Conservation (phyloP, 73 alveolate genomes). For the Stentor roeselii region DNA sequence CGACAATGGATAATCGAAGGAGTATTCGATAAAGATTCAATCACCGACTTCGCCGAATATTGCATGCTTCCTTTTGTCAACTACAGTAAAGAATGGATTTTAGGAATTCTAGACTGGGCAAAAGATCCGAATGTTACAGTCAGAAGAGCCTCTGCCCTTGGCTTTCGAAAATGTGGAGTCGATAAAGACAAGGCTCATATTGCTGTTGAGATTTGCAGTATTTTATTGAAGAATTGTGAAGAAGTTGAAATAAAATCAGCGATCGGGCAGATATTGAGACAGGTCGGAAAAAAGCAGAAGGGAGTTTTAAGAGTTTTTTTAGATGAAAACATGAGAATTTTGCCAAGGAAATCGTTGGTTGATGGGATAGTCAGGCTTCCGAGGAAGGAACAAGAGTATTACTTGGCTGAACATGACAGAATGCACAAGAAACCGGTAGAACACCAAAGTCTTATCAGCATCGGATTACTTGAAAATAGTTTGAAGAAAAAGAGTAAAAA, state of each 20-base stretch:
- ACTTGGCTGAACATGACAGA: background rate
- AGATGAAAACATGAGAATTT: background rate
- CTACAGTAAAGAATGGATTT: background rate
- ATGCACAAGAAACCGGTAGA: background rate
- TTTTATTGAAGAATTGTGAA: background rate
- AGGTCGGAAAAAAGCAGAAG: constrained; percentile 17
- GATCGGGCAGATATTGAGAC: constrained; percentile 21
- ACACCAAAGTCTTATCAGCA: background rate
- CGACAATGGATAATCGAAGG: constrained; percentile 3
- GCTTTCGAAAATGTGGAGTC: background rate
- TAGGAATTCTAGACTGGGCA: background rate
- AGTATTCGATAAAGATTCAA: constrained; percentile 19
- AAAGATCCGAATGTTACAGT: background rate
- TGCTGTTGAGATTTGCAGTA: constrained; percentile 11
- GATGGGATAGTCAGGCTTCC: background rate
- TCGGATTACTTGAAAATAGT: background rate
- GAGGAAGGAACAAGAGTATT: constrained; percentile 19
- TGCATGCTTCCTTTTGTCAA: constrained; percentile 11
- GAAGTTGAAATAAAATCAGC: constrained; percentile 11
- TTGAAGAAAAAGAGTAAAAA: background rate
- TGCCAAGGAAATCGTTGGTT: background rate
- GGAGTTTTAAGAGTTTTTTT: background rate
- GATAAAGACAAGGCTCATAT: constrained; percentile 16
- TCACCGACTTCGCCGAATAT: constrained; percentile 11
- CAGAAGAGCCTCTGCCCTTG: constrained; percentile 24